Base-by-base conservation (phyloP, 495 filamentous ascomycete species). In the Trichoderma asperelloides region DNA sequence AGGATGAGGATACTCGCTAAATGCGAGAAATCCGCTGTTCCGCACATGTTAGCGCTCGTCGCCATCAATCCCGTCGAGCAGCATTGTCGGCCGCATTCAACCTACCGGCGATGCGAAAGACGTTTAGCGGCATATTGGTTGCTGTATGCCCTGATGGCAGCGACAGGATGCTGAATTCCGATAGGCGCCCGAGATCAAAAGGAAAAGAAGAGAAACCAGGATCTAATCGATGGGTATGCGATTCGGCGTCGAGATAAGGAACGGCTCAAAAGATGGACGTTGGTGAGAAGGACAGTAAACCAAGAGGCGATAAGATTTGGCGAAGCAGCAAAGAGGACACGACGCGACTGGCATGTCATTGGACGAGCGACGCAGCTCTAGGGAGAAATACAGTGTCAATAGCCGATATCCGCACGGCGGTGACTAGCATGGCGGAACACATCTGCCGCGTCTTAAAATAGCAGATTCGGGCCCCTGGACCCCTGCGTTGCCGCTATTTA, bases 1-100 rank as follows among this genome's bases (percentile, higher is more conserved):
- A 98, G 86, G 67, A 98, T 97, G 69, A 96, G 81, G 75, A 98
- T 96, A 45, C 96, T 98, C 45, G 91, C 83, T 70, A 98, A 80
- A 82, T 98, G 95, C 80, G 92, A 97, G 71, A 98, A 86, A 82
- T 98, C 95, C 72, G 86, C 93, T 96, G 71, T 70, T 62, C 9
- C 62, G 25, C 45, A 3, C 51, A 39, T 41, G 41, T 23, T 25
- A 43, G 21, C 12, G 39, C 37, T 13, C 13, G 39, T 43, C 27
- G 43, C 41, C 2, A 43, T 12, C 40, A 23, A 25, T 28, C 39
- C 51, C 62, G 27, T 18, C 6, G 30, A 64, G n/a, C 66, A 33
- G 41, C 30, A 68, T 66, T 70, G 68, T n/a, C 27, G 25, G 12
- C 39, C 60, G 55, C 37, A 65, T 30, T 41, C 57, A 64, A 69